Base-by-base conservation (phyloP, 2,329 filamentous ascomycete genomes). In the Monosporascus sp. region DNA sequence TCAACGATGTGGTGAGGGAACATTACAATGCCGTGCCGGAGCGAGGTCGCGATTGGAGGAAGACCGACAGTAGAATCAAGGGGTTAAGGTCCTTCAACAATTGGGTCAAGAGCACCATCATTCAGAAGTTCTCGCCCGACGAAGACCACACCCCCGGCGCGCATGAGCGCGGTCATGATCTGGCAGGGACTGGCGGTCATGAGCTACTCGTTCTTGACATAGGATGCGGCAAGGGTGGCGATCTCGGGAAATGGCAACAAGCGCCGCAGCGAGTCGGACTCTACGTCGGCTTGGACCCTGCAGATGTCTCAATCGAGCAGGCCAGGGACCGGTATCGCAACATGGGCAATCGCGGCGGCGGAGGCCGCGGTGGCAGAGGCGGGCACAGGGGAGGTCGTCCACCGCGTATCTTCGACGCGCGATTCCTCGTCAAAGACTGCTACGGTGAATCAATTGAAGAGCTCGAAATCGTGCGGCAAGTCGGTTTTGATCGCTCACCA, bases 21-120 rank as follows among this genome's bases (percentile, higher is more conserved):
- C 93, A 97, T 72, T 99, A 99, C 79, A 99, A 99, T 72, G 87
- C 89, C 38, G 93, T 97, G 0, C 93, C 93, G 0, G 89, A 99
- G 74, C 84, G 92, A 31, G 94, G 94, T 14, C 85, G 93, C 51
- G 91, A 97, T 65, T 99, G 94, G 93, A 85, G 94, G 49, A 91
- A 88, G 68, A 96, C 91, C 7, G 91, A 96, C 65, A 96, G 89
- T 70, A 88, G 89, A 65, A 99, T 99, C 76, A 96, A 95, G 74
- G 94, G 94, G 1, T 76, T 99, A 51, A 85, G 94, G 51, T 90
- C 88, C 61, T 94, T 96, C 78, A 99, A 99, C 75, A 99, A 99
- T 72, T 99, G 94, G 94, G 83, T 99, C 73, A 99, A 99, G 78
- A 96, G 91, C 67, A 93, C 89, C 49, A 84, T 97, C 62, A 97